Evolutionary conservation across 352 stramenopile species (phyloP), one percentile per base, ranked within the genome.

Genomic region (Globisporangium paroecandrum): DNA sequence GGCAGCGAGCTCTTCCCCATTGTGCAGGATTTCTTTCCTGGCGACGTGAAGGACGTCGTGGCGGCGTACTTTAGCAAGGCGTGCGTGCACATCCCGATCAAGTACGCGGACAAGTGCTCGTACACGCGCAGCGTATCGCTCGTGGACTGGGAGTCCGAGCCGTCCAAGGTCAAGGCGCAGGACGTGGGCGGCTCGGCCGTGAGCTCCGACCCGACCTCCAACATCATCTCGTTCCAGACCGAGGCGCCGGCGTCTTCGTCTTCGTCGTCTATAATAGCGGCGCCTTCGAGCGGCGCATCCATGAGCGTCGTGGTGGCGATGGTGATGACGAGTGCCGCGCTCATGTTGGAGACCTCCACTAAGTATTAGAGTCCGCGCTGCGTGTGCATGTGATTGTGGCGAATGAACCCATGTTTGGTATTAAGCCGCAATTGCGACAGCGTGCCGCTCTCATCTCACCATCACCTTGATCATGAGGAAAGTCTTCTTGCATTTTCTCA

Each of bases 141-240:
- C 4, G 58, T 86, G 27, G 77, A 85, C 51, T 89, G 82, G 82
- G 68, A 69, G 25, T 84, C 76, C 38, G 78, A 88, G 56, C 79
- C 82, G 25, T 53, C 65, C 25, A 65, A 51, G 22, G 65, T 65
- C 22, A 70, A 70, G 34, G 57, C 58, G 47, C 27, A 43, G 65
- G 49, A 70, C 36, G 24, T 70, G 27, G 24, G 8, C 24, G 36
- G 36, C 22, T 34, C 27, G 18, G 13, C 46, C 46, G 34, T 38
- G 25, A 63, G 27, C 27, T 22, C 57, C 1, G 53, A 70, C 6
- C 65, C 65, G 46, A 65, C 65, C 15, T 46, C 43, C 43, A 70
- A 64, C 65, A 70, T 68, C 53, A 34, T 63, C 27, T 60, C 64
- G 43, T 62, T 65, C 22, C 36, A 65, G 57, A 61, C 65, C 1